Evolutionary conservation across 768 basidiomycete genomes (phyloP).

Genomic region (Brasilioporus rufonigricans): DNA sequence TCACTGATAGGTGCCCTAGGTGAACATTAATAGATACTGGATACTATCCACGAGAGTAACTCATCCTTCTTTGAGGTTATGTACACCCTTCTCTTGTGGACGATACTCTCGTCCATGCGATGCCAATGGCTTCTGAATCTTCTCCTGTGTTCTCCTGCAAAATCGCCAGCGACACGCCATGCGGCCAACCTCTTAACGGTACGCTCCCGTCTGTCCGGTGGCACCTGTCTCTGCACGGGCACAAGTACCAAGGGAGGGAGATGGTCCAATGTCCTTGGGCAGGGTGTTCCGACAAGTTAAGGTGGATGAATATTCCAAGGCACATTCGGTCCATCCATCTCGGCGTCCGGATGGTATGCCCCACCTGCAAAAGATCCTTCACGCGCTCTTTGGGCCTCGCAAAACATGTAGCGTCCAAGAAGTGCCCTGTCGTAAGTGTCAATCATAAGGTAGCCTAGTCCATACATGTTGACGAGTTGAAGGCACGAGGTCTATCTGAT

Average conservation of each 20-base stretch:
- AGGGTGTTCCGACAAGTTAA: constrained; percentile 4
- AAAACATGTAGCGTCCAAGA: constrained; percentile 11
- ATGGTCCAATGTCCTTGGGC: constrained; percentile 11
- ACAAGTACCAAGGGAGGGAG: constrained; percentile 3
- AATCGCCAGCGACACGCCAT: neutral
- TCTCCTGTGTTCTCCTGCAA: neutral
- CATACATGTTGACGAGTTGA: neutral
- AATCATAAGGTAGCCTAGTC: neutral
- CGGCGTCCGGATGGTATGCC: constrained; percentile 3
- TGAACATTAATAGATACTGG: neutral
- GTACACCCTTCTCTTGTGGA: neutral
- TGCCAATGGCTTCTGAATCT: neutral
- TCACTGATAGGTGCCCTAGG: neutral
- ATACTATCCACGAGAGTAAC: neutral
- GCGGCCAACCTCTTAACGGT: constrained; percentile 1
- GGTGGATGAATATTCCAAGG: constrained; percentile 15
- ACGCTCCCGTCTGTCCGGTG: neutral
- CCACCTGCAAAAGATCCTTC: constrained; percentile 9
- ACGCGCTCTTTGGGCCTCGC: constrained; percentile 9
- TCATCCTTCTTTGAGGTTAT: neutral
- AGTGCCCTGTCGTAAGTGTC: neutral
- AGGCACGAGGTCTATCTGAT: neutral
- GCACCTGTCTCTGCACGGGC: constrained; percentile 11
- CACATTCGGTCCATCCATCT: constrained; percentile 16
- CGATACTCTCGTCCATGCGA: neutral